Evolutionary conservation across 345 rosid species (phyloP).

Genomic region (Bruguiera gymnorhiza): DNA sequence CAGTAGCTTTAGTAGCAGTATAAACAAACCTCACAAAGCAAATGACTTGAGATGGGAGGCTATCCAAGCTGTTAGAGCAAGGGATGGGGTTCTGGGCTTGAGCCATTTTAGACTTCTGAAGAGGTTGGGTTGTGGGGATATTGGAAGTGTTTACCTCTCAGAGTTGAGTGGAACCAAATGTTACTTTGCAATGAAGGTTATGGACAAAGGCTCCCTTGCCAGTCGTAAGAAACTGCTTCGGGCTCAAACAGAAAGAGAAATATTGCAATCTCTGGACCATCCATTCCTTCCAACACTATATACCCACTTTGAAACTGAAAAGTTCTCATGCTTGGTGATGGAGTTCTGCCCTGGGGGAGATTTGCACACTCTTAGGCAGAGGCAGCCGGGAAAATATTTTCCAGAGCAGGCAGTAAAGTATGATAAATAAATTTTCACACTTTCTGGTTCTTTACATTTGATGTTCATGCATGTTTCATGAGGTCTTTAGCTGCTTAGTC

Average conservation of each 20-base stretch:
- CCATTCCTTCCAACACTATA: slow-evolving; percentile 92
- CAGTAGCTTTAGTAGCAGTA: slow-evolving; percentile 82
- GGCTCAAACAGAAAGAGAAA: slow-evolving; percentile 93
- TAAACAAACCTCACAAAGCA: slow-evolving; percentile 83
- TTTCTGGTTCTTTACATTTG: slow-evolving; percentile 12
- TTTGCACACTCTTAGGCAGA: slow-evolving; percentile 86
- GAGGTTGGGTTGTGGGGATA: slow-evolving; percentile 91
- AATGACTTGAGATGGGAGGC: slow-evolving; percentile 95
- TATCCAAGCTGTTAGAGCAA: slow-evolving; percentile 67
- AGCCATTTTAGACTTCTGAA: slow-evolving; percentile 80
- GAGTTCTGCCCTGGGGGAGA: slow-evolving; percentile 96
- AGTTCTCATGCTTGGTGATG: slow-evolving; percentile 89
- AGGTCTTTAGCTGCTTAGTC: neutral
- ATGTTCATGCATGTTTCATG: slow-evolving; percentile 5
- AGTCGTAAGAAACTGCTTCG: slow-evolving; percentile 87
- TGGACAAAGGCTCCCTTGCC: slow-evolving; percentile 89
- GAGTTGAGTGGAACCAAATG: slow-evolving; percentile 87
- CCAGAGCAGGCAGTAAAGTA: slow-evolving; percentile 91
- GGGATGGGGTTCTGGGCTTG: slow-evolving; percentile 69
- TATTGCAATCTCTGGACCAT: slow-evolving; percentile 79
- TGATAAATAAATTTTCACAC: slow-evolving; percentile 28
- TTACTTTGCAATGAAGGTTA: slow-evolving; percentile 89
- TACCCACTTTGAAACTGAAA: slow-evolving; percentile 85
- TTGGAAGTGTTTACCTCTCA: slow-evolving; percentile 87
- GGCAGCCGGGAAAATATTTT: slow-evolving; percentile 86